Conservation (phyloP, 129 eudicot genomes). For the Helichrysum umbraculigerum region DNA sequence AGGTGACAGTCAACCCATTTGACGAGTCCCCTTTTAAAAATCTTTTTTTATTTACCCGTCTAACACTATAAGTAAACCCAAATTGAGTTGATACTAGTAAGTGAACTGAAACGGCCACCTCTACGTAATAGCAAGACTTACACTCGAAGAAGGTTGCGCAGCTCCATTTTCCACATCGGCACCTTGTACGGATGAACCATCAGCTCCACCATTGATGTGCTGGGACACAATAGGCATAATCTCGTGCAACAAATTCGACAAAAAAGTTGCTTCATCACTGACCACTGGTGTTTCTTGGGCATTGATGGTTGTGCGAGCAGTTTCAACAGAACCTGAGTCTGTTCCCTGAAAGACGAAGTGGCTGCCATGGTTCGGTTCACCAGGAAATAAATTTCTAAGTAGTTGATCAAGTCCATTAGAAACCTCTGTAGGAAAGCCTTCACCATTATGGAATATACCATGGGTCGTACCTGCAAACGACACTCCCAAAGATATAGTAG, state of each 20-base stretch:
- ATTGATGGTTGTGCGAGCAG: conserved; percentile 31
- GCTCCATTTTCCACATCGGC: conserved; percentile 33
- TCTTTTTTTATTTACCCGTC: too few species aligned
- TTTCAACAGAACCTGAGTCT: conserved; percentile 17
- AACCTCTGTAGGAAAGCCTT: conserved; percentile 43
- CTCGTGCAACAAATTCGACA: conserved; percentile 76
- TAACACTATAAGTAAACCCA: not conserved
- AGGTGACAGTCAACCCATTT: not conserved
- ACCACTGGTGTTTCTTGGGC: conserved; percentile 46
- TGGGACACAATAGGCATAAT: conserved; percentile 76
- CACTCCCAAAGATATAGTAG: not conserved
- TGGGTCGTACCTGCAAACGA: conserved; percentile 33
- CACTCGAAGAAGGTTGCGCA: conserved; percentile 30
- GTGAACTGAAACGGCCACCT: not conserved
- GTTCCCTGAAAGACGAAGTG: conserved; percentile 38
- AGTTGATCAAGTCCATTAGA: conserved; percentile 50
- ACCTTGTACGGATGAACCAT: conserved; percentile 36
- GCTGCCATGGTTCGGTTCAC: conserved; percentile 36
- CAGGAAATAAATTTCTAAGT: conserved; percentile 57
- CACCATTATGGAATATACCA: conserved; percentile 35
- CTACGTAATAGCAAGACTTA: conserved; percentile 14
- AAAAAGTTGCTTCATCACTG: conserved; percentile 60
- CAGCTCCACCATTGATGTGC: conserved; percentile 31
- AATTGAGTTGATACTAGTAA: not conserved
- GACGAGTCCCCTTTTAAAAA: not conserved